Conservation (phyloP, 306 rosid genomes). For the Fagus crenata region DNA sequence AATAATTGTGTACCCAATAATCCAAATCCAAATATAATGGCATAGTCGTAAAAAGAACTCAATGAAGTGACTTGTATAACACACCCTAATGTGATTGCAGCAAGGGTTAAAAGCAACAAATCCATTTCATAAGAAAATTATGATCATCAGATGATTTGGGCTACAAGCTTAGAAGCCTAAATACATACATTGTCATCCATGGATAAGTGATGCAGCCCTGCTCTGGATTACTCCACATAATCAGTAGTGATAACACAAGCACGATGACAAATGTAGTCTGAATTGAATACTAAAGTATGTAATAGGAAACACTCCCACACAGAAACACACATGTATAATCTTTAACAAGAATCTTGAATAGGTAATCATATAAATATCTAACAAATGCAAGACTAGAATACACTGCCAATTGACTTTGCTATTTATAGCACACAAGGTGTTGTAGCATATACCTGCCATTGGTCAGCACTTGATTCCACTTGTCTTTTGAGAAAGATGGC, state of each 20-base stretch:
- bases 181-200: neutral
- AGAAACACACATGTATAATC: neutral
- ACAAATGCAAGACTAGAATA: slow-evolving; percentile 6
- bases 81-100: neutral
- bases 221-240: neutral
- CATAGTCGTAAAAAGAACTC: neutral
- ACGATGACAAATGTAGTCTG: neutral
- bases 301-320: neutral
- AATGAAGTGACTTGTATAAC: neutral
- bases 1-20: neutral
- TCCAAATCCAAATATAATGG: neutral
- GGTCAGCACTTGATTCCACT: slow-evolving; percentile 40
- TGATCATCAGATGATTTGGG: neutral
- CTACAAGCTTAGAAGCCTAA: neutral
- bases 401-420: neutral
- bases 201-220: neutral
- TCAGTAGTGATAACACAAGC: neutral
- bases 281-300: neutral
- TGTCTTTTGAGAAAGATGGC: slow-evolving; percentile 44
- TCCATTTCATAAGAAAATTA: neutral
- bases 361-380: neutral
- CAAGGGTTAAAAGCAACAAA: neutral
- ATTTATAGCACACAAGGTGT: neutral
- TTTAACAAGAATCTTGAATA: neutral
- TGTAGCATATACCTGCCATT: slow-evolving; percentile 59